phyloP scores from a whole-genome alignment of 2,329 filamentous ascomycete species.

The Diplodia mutila region DNA sequence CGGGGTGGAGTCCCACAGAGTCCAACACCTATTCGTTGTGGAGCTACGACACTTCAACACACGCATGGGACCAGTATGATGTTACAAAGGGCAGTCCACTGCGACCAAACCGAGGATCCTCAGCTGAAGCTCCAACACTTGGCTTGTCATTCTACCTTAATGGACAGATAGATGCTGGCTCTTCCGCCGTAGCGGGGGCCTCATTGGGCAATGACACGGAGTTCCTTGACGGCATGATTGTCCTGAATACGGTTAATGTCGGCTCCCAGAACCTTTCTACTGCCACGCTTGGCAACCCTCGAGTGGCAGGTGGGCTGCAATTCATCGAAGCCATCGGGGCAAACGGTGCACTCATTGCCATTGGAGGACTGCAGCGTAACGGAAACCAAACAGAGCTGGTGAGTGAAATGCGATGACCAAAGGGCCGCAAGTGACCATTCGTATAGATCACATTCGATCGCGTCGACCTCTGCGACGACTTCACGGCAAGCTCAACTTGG shows the following conservation, averaged over 20 bases:
- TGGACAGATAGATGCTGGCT: constrained; percentile 44
- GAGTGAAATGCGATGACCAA: no score
- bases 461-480: constrained; percentile 49
- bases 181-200: constrained; percentile 29
- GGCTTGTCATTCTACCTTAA: constrained; percentile 47
- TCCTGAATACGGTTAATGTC: constrained; percentile 43
- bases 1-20: neutral
- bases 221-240: constrained; percentile 46
- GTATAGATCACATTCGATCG: constrained; percentile 38
- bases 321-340: constrained; percentile 44
- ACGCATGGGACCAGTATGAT: constrained; percentile 31
- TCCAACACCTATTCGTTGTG: constrained; percentile 1
- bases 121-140: constrained; percentile 43
- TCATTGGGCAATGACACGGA: constrained; percentile 29
- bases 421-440: no score
- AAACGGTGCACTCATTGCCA: constrained; percentile 44
- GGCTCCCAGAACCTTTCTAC: constrained; percentile 41
- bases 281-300: constrained; percentile 41
- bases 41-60: constrained; percentile 12
- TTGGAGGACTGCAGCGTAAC: constrained; percentile 40
- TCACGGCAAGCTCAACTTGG: constrained; percentile 42
- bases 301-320: constrained; percentile 44
- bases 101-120: constrained; percentile 42
- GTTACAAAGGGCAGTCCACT: constrained; percentile 27
- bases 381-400: neutral